Percentiles rank a stretch among this genome's conserved stretches.
phyloP scores from a whole-genome alignment of 257 asterid species.

The Asclepias syriaca region DNA sequence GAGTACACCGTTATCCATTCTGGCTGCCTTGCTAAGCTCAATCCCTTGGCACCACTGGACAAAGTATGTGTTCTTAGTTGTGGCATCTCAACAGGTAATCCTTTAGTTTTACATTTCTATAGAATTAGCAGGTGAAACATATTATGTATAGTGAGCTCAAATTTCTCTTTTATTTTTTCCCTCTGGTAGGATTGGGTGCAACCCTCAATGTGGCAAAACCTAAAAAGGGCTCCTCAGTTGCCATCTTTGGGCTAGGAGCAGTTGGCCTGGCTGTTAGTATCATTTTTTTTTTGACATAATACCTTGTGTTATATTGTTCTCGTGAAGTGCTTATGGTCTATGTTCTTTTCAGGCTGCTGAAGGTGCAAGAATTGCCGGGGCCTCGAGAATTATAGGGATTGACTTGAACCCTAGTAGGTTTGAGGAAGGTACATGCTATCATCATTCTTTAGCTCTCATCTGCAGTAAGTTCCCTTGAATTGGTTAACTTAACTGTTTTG shows the following conservation, averaged over 20 bases:
- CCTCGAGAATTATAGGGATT: slow-evolving; percentile 68
- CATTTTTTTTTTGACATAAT: background rate
- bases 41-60: slow-evolving; percentile 19
- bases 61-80: slow-evolving; percentile 21
- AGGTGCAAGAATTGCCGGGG: slow-evolving; percentile 76
- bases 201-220: slow-evolving; percentile 80
- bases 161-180: background rate
- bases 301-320: background rate
- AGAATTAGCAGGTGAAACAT: background rate
- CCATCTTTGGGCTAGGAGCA: slow-evolving; percentile 78
- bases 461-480: background rate
- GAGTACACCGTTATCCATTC: slow-evolving; percentile 21
- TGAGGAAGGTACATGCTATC: slow-evolving; percentile 36
- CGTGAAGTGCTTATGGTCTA: background rate
- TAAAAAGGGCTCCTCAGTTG: slow-evolving; percentile 63
- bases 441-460: background rate
- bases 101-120: background rate
- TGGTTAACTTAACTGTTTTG: background rate
- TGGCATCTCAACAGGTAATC: slow-evolving; percentile 24
- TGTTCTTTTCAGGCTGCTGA: slow-evolving; percentile 55
- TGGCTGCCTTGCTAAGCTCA: slow-evolving; percentile 20
- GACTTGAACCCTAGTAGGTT: slow-evolving; percentile 60
- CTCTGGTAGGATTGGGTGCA: slow-evolving; percentile 63
- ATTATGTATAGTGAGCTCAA: background rate
- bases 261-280: slow-evolving; percentile 84